Percentiles rank a stretch among this genome's conserved stretches.
These are phyloP conservation scores for Ormosia semicastrata DNA, from an alignment of 306 rosid genomes.

Conservation along the genomic window DNA sequence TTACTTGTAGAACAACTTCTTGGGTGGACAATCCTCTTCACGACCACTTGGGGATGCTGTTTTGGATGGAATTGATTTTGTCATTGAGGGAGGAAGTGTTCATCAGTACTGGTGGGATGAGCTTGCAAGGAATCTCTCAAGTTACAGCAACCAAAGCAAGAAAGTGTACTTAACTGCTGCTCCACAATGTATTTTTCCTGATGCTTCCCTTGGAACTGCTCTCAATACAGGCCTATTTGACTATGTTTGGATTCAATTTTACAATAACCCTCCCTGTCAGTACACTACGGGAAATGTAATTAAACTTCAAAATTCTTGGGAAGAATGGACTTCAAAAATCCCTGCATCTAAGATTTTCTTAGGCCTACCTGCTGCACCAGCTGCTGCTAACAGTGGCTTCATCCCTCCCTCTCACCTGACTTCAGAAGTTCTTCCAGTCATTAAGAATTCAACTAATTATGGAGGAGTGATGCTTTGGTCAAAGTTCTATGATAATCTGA, in stretches of 20 bases:
- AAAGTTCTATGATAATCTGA: conserved; percentile 23
- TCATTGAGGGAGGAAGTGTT: conserved; percentile 15
- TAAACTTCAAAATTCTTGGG: not conserved
- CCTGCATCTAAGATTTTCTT: conserved; percentile 3
- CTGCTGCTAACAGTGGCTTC: conserved; percentile 14
- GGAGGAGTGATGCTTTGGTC: conserved; percentile 53
- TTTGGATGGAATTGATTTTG: conserved; percentile 44
- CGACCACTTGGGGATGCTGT: conserved; percentile 39
- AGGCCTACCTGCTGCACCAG: conserved; percentile 24
- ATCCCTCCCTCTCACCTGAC: conserved; percentile 29
- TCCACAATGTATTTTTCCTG: conserved; percentile 66
- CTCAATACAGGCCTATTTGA: conserved; percentile 58
- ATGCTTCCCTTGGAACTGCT: conserved; percentile 55
- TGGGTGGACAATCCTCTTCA: conserved; percentile 34
- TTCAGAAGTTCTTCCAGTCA: conserved; percentile 32
- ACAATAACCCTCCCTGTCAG: conserved; percentile 58
- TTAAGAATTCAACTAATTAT: conserved; percentile 35
- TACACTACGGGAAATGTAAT: conserved; percentile 8
- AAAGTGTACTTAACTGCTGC: conserved; percentile 58
- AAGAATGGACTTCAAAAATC: not conserved
- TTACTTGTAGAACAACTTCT: conserved; percentile 37
- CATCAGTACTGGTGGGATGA: conserved; percentile 26
- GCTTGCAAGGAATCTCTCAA: conserved; percentile 33
- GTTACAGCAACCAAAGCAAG: conserved; percentile 31
- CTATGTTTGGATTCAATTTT: conserved; percentile 67